A percentile compares a stretch with the other conserved stretches of the same genome.
Conservation (phyloP, 1,284 basidiomycete genomes). For the Rugiboletus extremiorientalis region DNA sequence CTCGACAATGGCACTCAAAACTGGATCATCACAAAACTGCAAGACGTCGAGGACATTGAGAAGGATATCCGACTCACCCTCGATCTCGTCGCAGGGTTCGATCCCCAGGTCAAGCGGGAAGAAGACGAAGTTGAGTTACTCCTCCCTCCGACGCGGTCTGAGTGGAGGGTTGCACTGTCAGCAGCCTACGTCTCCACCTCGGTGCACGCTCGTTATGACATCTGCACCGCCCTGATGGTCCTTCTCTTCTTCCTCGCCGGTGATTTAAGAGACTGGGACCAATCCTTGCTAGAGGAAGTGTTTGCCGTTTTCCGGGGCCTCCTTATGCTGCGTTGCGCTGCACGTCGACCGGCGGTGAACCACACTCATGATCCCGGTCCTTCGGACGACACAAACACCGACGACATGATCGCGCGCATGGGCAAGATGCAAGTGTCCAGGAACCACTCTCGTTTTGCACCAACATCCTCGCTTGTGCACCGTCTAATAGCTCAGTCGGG, state of each 20-base stretch:
- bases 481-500: conserved; percentile 58
- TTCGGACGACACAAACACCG: conserved; percentile 42
- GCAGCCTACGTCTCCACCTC: conserved; percentile 61
- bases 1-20: conserved; percentile 57
- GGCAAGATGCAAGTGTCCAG: conserved; percentile 70
- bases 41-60: conserved; percentile 55
- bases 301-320: conserved; percentile 77
- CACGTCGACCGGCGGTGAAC: conserved; percentile 57
- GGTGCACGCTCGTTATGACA: conserved; percentile 69
- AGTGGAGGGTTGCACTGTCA: conserved; percentile 61
- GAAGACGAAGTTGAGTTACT: conserved; percentile 63
- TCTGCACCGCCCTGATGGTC: conserved; percentile 63
- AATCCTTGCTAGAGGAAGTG: conserved; percentile 64
- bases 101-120: conserved; percentile 69
- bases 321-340: conserved; percentile 61
- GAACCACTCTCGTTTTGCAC: conserved; percentile 45
- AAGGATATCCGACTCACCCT: conserved; percentile 54
- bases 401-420: conserved; percentile 66
- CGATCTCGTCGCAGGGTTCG: conserved; percentile 68
- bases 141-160: conserved; percentile 50
- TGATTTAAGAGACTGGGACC: conserved; percentile 60
- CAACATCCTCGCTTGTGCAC: conserved; percentile 71
- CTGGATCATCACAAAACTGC: conserved; percentile 61
- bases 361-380: conserved; percentile 30
- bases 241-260: conserved; percentile 71